Conservation (phyloP, 495 filamentous ascomycete species). For the Tuber indicum region DNA sequence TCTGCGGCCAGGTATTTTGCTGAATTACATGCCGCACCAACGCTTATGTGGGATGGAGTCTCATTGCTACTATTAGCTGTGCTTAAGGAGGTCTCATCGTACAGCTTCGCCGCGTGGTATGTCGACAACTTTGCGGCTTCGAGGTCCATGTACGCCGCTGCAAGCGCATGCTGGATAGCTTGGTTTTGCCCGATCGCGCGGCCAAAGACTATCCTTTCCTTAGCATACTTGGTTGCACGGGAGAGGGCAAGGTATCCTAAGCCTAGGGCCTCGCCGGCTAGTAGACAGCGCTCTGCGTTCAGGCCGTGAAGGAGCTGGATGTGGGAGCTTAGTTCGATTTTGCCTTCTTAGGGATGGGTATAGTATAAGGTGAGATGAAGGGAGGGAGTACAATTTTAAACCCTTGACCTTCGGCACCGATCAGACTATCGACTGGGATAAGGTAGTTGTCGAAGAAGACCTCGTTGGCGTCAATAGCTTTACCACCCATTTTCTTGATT, state of each 20-base stretch:
- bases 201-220: slow-evolving; percentile 63
- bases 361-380: neutral
- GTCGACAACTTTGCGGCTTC: slow-evolving; percentile 73
- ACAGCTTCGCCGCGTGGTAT: slow-evolving; percentile 69
- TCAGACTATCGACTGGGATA: slow-evolving; percentile 55
- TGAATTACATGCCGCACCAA: too few relatives aligned
- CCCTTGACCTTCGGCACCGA: slow-evolving; percentile 64
- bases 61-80: too few relatives aligned
- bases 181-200: slow-evolving; percentile 69
- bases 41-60: too few relatives aligned
- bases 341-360: neutral
- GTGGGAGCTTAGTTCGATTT: neutral
- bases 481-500: slow-evolving; percentile 76
- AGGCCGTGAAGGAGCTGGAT: slow-evolving; percentile 64
- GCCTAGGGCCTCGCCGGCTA: slow-evolving; percentile 71
- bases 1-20: too few relatives aligned
- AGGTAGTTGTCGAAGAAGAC: slow-evolving; percentile 72
- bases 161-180: slow-evolving; percentile 67
- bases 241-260: slow-evolving; percentile 67
- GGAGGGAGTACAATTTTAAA: slow-evolving; percentile 55
- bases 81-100: slow-evolving; percentile 48
- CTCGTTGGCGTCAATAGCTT: slow-evolving; percentile 75
- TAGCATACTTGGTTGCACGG: slow-evolving; percentile 59
- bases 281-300: slow-evolving; percentile 73
- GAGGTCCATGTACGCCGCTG: slow-evolving; percentile 67